Percentiles rank a stretch among this genome's conserved stretches.
Conservation (phyloP, 2,329 filamentous ascomycete species). For the Monosporascus cannonballus region DNA sequence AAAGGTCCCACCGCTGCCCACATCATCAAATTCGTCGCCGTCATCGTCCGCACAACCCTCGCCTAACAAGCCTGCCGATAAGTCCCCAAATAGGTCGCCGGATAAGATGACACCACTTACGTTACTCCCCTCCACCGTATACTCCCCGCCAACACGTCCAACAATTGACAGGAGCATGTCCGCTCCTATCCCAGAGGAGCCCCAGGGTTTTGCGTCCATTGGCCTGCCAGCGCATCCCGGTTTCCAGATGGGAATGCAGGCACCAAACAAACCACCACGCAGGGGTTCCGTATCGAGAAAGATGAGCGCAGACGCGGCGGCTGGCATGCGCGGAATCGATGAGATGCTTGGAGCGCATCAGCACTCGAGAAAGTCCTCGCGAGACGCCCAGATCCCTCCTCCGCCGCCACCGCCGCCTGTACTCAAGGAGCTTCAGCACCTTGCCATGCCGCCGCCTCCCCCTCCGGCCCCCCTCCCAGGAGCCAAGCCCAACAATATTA, state of each 20-base stretch:
- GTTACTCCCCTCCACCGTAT: constrained; percentile 53
- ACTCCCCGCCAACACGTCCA: constrained; percentile 46
- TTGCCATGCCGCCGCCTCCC: constrained; percentile 55
- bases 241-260: constrained; percentile 28
- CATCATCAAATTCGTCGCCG: constrained; percentile 39
- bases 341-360: constrained; percentile 33
- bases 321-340: constrained; percentile 41
- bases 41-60: constrained; percentile 30
- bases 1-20: constrained; percentile 48
- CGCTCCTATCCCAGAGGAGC: constrained; percentile 47
- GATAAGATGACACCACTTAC: constrained; percentile 31
- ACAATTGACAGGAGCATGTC: constrained; percentile 57
- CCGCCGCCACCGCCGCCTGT: constrained; percentile 50
- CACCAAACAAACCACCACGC: constrained; percentile 18
- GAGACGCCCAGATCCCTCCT: constrained; percentile 43
- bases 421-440: constrained; percentile 57
- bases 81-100: constrained; percentile 22
- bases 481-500: constrained; percentile 30
- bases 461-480: constrained; percentile 53
- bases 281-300: constrained; percentile 28
- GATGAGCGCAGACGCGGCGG: constrained; percentile 30
- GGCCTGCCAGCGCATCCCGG: constrained; percentile 34
- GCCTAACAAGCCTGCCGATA: constrained; percentile 23
- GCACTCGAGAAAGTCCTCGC: constrained; percentile 38
- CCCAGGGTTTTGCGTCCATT: constrained; percentile 26